Evolutionary conservation across 169 alveolate genomes (phyloP).

Genomic region (Eimeria acervulina): DNA sequence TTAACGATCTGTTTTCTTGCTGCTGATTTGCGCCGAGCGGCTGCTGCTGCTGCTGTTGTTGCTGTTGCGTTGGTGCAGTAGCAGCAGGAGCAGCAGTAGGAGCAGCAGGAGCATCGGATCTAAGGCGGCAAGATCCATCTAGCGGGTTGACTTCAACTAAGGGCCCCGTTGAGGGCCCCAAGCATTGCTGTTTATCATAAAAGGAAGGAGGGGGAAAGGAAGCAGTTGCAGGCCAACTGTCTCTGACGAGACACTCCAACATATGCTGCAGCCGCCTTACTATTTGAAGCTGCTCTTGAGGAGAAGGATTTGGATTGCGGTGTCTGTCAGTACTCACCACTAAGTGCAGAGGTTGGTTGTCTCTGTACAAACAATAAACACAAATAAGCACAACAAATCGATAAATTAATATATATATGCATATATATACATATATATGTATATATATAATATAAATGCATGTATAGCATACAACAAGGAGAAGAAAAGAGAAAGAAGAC

Average conservation of each 20-base stretch:
- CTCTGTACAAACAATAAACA: constrained; percentile 23
- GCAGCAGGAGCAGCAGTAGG: too few species aligned
- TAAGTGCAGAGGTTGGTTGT: constrained; percentile 79
- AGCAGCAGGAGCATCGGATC: neutral
- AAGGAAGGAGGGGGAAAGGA: constrained; percentile 26
- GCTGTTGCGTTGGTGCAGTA: too few species aligned
- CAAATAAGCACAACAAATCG: too few species aligned
- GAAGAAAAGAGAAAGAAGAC: too few species aligned
- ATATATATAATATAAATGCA: too few species aligned
- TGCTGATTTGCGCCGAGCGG: too few species aligned
- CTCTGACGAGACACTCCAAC: constrained; percentile 65
- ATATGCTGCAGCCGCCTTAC: constrained; percentile 14
- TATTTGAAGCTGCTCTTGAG: constrained; percentile 39
- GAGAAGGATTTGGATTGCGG: constrained; percentile 46
- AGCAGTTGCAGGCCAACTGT: constrained; percentile 59
- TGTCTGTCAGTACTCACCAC: constrained; percentile 63
- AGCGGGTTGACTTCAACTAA: constrained; percentile 77
- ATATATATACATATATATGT: too few species aligned
- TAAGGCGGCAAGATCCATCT: neutral
- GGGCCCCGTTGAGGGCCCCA: constrained; percentile 82
- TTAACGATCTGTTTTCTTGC: too few species aligned
- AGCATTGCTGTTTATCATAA: constrained; percentile 47
- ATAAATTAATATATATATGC: neutral
- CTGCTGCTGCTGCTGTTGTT: too few species aligned
- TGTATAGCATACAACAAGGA: too few species aligned